phyloP scores from a whole-genome alignment of 352 stramenopile genomes.

The Phytophthora nicotianae region DNA sequence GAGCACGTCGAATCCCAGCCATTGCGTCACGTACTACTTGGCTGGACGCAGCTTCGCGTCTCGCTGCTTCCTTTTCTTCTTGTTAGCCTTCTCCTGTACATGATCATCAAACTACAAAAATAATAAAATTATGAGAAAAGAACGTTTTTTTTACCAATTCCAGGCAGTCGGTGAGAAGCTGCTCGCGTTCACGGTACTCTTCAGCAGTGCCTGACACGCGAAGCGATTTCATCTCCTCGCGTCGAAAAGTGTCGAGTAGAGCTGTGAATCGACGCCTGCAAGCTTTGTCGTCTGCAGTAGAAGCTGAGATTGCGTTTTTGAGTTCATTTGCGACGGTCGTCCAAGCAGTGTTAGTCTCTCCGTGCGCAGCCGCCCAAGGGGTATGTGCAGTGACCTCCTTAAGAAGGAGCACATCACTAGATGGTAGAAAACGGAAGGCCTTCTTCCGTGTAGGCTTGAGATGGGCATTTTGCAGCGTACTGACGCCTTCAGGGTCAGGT shows the following conservation, averaged over 20 bases:
- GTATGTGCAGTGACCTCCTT: background rate
- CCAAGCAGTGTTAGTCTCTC: background rate
- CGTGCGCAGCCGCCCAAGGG: background rate
- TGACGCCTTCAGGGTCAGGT: background rate
- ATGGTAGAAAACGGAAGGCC: background rate
- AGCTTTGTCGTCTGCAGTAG: background rate
- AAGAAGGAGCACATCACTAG: background rate
- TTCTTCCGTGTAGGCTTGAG: background rate
- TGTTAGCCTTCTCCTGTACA: conserved; percentile 1
- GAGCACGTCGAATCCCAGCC: background rate
- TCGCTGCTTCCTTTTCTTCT: background rate
- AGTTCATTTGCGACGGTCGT: background rate
- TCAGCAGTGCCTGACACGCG: conserved; percentile 4
- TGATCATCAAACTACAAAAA: background rate
- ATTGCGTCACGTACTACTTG: conserved; percentile 8
- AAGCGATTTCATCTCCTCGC: conserved; percentile 4
- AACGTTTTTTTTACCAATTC: background rate
- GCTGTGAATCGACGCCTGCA: conserved; percentile 1
- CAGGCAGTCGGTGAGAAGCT: background rate
- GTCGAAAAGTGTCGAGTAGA: conserved; percentile 2
- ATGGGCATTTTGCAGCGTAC: background rate
- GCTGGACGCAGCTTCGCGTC: conserved; percentile 7
- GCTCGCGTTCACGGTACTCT: conserved; percentile 3
- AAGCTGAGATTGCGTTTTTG: background rate
- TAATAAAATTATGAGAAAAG: background rate